Percentiles rank a stretch among this genome's conserved stretches.
These are phyloP conservation scores for Globisporangium splendens DNA, from an alignment of 352 stramenopile genomes.

Conservation along the genomic window DNA sequence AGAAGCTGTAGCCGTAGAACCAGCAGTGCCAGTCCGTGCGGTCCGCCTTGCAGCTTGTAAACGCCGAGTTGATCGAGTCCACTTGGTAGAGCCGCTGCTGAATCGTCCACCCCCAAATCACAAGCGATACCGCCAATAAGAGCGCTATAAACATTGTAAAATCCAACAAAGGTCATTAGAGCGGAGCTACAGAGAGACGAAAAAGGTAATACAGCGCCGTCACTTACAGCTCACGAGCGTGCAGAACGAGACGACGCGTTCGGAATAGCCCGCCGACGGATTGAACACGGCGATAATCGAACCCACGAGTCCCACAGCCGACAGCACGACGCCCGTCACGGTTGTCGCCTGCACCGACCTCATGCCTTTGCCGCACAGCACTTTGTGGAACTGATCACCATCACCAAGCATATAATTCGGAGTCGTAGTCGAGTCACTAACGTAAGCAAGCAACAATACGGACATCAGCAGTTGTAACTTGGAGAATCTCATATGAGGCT, in stretches of 20 bases:
- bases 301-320: slow-evolving; percentile 54
- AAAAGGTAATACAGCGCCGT: not conserved
- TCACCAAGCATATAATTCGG: slow-evolving; percentile 86
- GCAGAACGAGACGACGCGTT: slow-evolving; percentile 75
- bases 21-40: slow-evolving; percentile 72
- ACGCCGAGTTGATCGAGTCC: slow-evolving; percentile 74
- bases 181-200: not conserved
- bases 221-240: slow-evolving; percentile 81
- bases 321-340: slow-evolving; percentile 51
- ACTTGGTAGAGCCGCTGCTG: slow-evolving; percentile 80
- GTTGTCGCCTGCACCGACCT: slow-evolving; percentile 66
- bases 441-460: not conserved
- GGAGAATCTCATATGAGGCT: not conserved
- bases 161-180: too few species aligned
- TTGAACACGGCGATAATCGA: slow-evolving; percentile 74
- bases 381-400: slow-evolving; percentile 61
- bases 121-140: slow-evolving; percentile 63
- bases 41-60: slow-evolving; percentile 69
- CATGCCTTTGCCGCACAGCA: slow-evolving; percentile 73
- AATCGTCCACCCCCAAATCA: slow-evolving; percentile 75
- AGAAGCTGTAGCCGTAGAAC: slow-evolving; percentile 88
- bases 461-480: not conserved
- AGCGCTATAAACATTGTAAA: slow-evolving; percentile 32
- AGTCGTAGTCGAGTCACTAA: slow-evolving; percentile 24
- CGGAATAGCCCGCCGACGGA: slow-evolving; percentile 66